phyloP scores from a whole-genome alignment of 2,329 filamentous ascomycete genomes.

The Dothiorella sarmentorum region DNA sequence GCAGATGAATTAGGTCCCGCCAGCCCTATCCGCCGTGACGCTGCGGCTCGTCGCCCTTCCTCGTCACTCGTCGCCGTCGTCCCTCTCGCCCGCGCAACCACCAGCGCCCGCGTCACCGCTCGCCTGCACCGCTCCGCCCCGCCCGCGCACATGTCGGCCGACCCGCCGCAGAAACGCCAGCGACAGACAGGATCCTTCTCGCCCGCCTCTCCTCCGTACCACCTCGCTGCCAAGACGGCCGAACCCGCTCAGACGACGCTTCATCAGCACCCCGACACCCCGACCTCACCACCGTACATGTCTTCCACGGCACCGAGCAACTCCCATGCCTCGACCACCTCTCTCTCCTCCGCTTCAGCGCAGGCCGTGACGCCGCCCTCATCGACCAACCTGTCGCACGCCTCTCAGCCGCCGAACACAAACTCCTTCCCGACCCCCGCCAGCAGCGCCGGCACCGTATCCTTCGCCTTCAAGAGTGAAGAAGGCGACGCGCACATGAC shows the following conservation, averaged over 20 bases:
- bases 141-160: conserved; percentile 22
- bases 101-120: neutral
- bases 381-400: conserved; percentile 38
- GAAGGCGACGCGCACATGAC: conserved; percentile 44
- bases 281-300: conserved; percentile 47
- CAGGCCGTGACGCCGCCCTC: conserved; percentile 42
- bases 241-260: conserved; percentile 40
- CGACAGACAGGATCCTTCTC: conserved; percentile 44
- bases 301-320: conserved; percentile 43
- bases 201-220: conserved; percentile 43
- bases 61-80: neutral
- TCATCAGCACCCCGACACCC: conserved; percentile 43
- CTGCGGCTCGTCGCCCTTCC: conserved; percentile 18
- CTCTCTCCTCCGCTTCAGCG: conserved; percentile 27
- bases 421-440: conserved; percentile 34
- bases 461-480: conserved; percentile 35
- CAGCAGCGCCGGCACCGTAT: conserved; percentile 33
- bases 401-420: conserved; percentile 33
- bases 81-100: conserved; percentile 5
- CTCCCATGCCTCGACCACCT: conserved; percentile 21
- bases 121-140: neutral
- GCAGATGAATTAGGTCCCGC: conserved; percentile 9
- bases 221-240: conserved; percentile 34
- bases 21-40: conserved; percentile 20
- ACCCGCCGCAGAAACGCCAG: conserved; percentile 33